These are phyloP conservation scores for Citrus sp. DNA, from an alignment of 345 rosid species.

Conservation along the genomic window DNA sequence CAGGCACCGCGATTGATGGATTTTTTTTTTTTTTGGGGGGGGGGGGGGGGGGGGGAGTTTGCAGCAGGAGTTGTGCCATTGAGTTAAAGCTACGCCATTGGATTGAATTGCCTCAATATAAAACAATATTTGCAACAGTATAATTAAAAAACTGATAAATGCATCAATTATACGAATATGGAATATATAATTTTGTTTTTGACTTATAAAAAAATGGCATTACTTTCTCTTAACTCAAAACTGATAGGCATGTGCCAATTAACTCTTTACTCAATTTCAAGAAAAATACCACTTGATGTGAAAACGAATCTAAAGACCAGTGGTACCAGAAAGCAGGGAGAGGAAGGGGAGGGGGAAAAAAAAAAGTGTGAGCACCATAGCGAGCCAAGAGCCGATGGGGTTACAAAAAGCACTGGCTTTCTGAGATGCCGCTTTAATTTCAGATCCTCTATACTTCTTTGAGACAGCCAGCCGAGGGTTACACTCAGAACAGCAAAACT, in stretches of 20 bases:
- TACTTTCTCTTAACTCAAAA: background rate
- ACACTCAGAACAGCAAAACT: background rate
- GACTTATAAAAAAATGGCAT: background rate
- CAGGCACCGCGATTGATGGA: too few relatives aligned
- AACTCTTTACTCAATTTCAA: background rate
- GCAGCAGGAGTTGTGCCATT: too few relatives aligned
- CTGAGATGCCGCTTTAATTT: conserved; percentile 15
- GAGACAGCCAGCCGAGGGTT: background rate
- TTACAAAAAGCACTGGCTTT: conserved; percentile 6
- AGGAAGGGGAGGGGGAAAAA: too few relatives aligned
- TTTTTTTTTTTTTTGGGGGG: too few relatives aligned
- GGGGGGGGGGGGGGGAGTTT: fast-evolving
- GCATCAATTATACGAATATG: background rate
- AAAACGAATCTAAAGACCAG: background rate
- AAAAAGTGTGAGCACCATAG: conserved; percentile 7
- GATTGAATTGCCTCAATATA: background rate
- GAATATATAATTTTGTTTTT: too few relatives aligned
- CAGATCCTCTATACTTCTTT: background rate
- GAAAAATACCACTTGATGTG: background rate
- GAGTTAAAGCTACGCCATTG: background rate
- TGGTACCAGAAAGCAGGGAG: background rate
- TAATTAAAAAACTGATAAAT: too few relatives aligned
- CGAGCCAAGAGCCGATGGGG: conserved; percentile 14
- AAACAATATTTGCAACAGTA: background rate
- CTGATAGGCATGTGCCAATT: background rate